Evolutionary conservation across 1,284 basidiomycete species (phyloP), one percentile per base, ranked within the genome.

Genomic region (Moesziomyces sp.): DNA sequence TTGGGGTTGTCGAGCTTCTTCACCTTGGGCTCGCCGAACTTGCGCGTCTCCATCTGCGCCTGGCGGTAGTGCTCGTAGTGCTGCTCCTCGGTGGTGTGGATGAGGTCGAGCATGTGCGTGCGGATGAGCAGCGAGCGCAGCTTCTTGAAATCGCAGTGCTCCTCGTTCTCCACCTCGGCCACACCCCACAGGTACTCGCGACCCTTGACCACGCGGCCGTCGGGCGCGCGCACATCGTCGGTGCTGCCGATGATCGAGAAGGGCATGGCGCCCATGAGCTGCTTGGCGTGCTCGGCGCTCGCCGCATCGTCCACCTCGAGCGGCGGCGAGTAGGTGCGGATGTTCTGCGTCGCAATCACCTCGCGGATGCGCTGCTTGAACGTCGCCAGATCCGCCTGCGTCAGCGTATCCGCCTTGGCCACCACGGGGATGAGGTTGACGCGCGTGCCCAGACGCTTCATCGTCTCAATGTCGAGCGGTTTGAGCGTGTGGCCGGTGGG

Each of bases 171-270:
- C 62, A 99, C 79, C 87, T 99, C 96, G 24, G 96, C 96, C 30
- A 98, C 94, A 87, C 97, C 97, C 97, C 97, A 99, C n/a, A 97
- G 90, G 85, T 99, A 99, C 85, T 98, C 93, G 81, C 97, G 91
- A 46, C 97, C 96, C 86, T 98, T 98, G 84, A 99, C 96, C 35
- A 90, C 87, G 61, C 95, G 91, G 13, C 97, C 97, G 84, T 99
- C 96, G 42, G 88, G 85, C 3, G 94, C 97, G 77, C 89, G 89
- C 24, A 99, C 96, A 80, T 99, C 96, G 82, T 95, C 90, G 0
- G 93, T 98, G 34, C 92, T 94, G 38, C 97, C 96, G 80, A 99
- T 99, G 86, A 99, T 97, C 26, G 94, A 95, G 88, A 97, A 99
- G 0, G 96, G 97, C 87, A 98, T 96, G 18, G 94, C 93, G 23